Evolutionary conservation across 2,329 filamentous ascomycete species (phyloP), one percentile per base, ranked within the genome.

Genomic region (Talaromyces sp.): DNA sequence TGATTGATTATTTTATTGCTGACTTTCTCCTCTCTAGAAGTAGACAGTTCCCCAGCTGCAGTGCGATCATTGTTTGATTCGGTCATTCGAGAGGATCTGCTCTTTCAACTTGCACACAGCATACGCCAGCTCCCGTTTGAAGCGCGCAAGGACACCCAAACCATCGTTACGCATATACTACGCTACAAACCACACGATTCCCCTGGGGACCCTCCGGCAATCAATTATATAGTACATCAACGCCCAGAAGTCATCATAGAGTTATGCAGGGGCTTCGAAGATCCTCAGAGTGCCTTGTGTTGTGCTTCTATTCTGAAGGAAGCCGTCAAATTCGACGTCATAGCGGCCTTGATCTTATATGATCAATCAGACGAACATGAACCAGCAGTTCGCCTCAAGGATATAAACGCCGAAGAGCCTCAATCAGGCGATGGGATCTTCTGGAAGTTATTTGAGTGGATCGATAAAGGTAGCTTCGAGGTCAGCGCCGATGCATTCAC

Each of bases 371-470:
- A 85, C 49, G 84, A 87, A 63, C 86, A 88, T 31, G 90, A 89
- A 59, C 88, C 85, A 66, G 84, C 85, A n/a, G 86, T 91, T 64
- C 89, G 91, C 49, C 81, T 96, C 43, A 86, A 84, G 56, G 87
- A 86, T 24, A 90, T 97, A 64, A 89, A 95, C 69, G 86, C 89
- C 53, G 88, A 91, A 62, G 78, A 86, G 46, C 86, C 84, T 35
- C 89, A 95, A 68, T 89, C 84, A 53, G 93, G 93, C 13, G 84
- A 86, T 51, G 93, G 93, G 3, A 86, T 97, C 1, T 97, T 99
- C 74, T 99, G 95, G 95, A 88, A 86, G 53, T 98, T 98, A 77
- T 98, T 99, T 71, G 86, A 89, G 63, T 99, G 93, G 91, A 96
- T 99, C 69, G 93, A 98, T 78, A 91, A 91, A 77, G 91, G 92